These are phyloP conservation scores for Thermothielavioides terrestris DNA, from an alignment of 495 filamentous ascomycete species.

Conservation along the genomic window DNA sequence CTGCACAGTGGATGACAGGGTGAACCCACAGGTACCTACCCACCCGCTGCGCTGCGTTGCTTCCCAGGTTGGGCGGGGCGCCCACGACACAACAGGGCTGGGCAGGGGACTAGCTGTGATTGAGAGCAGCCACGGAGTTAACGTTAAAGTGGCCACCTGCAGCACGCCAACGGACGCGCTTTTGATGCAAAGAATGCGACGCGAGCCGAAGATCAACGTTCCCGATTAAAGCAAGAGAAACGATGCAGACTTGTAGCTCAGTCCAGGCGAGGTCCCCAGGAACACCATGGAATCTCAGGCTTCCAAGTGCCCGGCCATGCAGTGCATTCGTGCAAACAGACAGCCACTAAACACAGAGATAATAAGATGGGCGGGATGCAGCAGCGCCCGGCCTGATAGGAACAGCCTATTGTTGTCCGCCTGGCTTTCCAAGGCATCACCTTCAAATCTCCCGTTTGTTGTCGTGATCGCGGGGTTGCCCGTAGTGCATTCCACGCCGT, in stretches of 20 bases:
- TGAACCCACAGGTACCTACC: conserved; percentile 6
- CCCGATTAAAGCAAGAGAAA: background rate
- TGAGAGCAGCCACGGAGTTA: conserved; percentile 6
- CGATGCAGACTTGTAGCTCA: background rate
- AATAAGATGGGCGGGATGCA: background rate
- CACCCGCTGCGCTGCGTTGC: too few relatives aligned
- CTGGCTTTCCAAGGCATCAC: background rate
- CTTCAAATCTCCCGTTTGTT: background rate
- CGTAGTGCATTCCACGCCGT: background rate
- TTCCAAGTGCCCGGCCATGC: too few relatives aligned
- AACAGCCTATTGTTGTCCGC: background rate
- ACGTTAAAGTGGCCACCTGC: conserved; percentile 8
- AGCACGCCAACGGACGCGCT: conserved; percentile 14
- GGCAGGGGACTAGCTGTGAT: background rate
- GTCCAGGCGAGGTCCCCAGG: background rate
- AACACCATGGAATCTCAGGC: background rate
- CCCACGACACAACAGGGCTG: too few relatives aligned
- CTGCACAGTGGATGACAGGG: conserved; percentile 1
- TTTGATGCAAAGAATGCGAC: conserved; percentile 6
- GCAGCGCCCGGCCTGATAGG: background rate
- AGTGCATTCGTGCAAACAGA: background rate
- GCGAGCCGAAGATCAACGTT: background rate
- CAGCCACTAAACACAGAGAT: background rate
- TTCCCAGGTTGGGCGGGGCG: background rate
- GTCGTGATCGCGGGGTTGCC: conserved; percentile 1